Conservation (phyloP, 2,329 filamentous ascomycete genomes). For the Phialophora expanda region DNA sequence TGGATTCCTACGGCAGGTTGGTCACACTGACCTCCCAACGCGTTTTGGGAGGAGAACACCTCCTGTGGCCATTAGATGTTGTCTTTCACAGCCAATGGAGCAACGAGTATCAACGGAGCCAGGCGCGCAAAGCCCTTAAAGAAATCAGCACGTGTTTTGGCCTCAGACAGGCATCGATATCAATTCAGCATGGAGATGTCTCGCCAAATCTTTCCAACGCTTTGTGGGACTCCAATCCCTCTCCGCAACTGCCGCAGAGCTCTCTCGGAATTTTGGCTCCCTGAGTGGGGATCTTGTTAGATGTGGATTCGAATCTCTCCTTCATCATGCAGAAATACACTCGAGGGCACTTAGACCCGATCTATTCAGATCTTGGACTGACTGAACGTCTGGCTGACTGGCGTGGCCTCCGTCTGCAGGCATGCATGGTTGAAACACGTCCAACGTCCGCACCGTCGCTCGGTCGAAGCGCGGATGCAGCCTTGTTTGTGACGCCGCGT, state of each 20-base stretch:
- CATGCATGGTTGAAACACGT: too few relatives aligned
- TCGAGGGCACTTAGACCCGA: too few relatives aligned
- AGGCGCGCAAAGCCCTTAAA: slow-evolving; percentile 15
- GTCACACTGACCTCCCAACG: slow-evolving; percentile 1
- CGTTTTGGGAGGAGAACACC: slow-evolving; percentile 7
- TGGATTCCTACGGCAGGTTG: slow-evolving; percentile 3
- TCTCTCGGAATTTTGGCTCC: neutral
- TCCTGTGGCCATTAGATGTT: slow-evolving; percentile 8
- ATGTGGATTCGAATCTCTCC: too few relatives aligned
- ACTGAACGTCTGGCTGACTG: too few relatives aligned
- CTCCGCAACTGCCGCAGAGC: neutral
- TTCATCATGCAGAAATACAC: too few relatives aligned
- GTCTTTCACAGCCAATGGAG: slow-evolving; percentile 7
- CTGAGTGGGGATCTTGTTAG: too few relatives aligned
- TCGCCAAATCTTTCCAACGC: neutral
- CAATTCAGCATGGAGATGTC: neutral
- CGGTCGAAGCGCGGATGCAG: too few relatives aligned
- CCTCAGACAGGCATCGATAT: slow-evolving; percentile 3
- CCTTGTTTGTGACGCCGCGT: too few relatives aligned
- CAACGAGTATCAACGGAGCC: neutral
- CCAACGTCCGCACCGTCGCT: too few relatives aligned
- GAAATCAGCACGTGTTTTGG: slow-evolving; percentile 4
- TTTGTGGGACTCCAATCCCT: neutral
- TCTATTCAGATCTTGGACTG: too few relatives aligned
- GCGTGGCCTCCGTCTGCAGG: too few relatives aligned